Conservation (phyloP, 805 yeast genomes). For the Metschnikowia hibisci region DNA sequence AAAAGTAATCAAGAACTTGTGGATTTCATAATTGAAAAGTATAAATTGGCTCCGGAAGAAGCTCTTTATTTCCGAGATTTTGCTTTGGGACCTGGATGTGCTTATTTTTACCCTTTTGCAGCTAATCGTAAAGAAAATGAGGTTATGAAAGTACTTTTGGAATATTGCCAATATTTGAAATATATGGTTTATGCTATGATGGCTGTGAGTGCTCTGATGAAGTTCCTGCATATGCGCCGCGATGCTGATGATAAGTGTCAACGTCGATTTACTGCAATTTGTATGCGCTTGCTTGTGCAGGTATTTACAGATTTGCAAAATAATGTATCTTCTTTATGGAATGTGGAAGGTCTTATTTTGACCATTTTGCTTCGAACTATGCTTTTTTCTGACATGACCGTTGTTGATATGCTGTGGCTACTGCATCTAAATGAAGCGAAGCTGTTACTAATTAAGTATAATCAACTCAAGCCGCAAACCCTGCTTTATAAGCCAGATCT, state of each 20-base stretch:
- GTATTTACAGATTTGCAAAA: conserved; percentile 17
- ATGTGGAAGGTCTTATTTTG: conserved; percentile 24
- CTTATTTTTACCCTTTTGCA: conserved; percentile 17
- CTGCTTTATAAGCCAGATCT: conserved; percentile 16
- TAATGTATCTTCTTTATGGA: conserved; percentile 17
- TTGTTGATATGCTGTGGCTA: conserved; percentile 21
- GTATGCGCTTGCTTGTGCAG: conserved; percentile 19
- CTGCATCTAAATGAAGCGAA: conserved; percentile 27
- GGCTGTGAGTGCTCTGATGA: conserved; percentile 17
- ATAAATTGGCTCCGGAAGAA: conserved; percentile 14
- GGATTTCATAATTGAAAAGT: conserved; percentile 12
- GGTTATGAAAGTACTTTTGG: conserved; percentile 18
- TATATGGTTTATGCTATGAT: conserved; percentile 19
- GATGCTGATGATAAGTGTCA: conserved; percentile 15
- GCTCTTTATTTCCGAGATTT: conserved; percentile 13
- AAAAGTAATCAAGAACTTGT: conserved; percentile 12
- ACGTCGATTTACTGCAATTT: conserved; percentile 16
- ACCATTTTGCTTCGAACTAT: conserved; percentile 25
- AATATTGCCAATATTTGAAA: conserved; percentile 18
- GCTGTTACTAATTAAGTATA: conserved; percentile 22
- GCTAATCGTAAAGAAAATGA: conserved; percentile 12
- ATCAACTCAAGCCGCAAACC: conserved; percentile 13
- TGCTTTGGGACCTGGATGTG: conserved; percentile 8
- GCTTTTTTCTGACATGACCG: conserved; percentile 21
- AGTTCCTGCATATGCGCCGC: conserved; percentile 11